These are phyloP conservation scores for Physcomitrium patens DNA, from an alignment of 225 moss, liverwort and hornwort genomes.

Conservation along the genomic window DNA sequence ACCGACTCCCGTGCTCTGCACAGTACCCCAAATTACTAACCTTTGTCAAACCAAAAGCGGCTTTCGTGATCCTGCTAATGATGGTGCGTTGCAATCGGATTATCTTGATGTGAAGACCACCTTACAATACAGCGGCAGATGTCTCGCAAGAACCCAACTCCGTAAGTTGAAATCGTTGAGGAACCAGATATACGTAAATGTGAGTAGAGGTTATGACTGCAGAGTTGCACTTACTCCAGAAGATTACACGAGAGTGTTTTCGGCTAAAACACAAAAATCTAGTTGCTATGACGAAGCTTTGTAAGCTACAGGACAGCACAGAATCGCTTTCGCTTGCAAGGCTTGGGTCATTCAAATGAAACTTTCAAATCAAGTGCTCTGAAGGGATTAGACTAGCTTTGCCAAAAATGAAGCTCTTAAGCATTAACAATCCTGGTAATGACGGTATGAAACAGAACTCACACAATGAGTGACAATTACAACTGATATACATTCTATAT, in stretches of 20 bases:
- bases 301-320: conserved; percentile 92
- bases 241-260: too few species aligned
- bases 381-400: conserved; percentile 75
- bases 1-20: too few species aligned
- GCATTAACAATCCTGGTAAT: conserved; percentile 23
- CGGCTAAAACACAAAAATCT: too few species aligned
- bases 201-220: too few species aligned
- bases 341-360: conserved; percentile 92
- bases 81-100: not conserved
- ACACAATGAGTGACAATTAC: conserved; percentile 22
- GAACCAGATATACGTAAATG: too few species aligned
- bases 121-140: not conserved
- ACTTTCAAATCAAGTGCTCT: conserved; percentile 90
- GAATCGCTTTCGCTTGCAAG: conserved; percentile 92
- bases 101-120: too few species aligned
- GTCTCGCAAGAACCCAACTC: not conserved
- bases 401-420: not conserved
- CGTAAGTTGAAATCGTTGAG: not conserved
- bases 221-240: too few species aligned
- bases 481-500: conserved; percentile 17
- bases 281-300: conserved; percentile 31
- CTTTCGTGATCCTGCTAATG: too few species aligned
- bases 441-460: conserved; percentile 15
- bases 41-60: too few species aligned
- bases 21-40: too few species aligned